Percentiles rank a stretch among this genome's conserved stretches.
Conservation (phyloP, 352 stramenopile genomes). For the Pythium pectinolyticum region DNA sequence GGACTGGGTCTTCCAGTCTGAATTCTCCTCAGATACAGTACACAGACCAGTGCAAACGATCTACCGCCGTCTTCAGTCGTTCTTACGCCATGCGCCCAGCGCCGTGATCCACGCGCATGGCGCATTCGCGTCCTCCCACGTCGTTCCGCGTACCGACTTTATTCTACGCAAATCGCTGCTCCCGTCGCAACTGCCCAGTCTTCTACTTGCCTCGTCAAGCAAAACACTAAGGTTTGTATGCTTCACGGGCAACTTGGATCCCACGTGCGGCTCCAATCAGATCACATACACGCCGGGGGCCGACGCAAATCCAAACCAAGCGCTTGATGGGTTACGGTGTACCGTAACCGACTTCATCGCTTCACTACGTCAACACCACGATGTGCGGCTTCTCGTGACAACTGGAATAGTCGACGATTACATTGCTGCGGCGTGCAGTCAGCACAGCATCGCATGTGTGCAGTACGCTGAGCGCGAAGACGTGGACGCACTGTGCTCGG, state of each 20-base stretch:
- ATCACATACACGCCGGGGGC: conserved; percentile 19
- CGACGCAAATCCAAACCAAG: not conserved
- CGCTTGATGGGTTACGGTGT: conserved; percentile 22
- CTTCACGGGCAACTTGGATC: conserved; percentile 38
- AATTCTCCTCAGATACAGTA: not conserved
- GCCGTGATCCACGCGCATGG: conserved; percentile 29
- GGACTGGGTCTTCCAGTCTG: conserved; percentile 44
- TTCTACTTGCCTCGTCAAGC: conserved; percentile 17
- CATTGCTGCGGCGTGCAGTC: conserved; percentile 44
- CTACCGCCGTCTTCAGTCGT: conserved; percentile 34
- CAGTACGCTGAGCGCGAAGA: conserved; percentile 60
- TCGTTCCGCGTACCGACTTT: conserved; percentile 43
- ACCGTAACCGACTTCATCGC: not conserved
- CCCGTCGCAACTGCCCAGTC: conserved; percentile 37
- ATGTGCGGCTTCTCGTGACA: conserved; percentile 49
- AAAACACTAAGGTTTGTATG: conserved; percentile 40
- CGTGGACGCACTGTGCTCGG: conserved; percentile 40
- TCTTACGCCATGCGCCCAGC: conserved; percentile 34
- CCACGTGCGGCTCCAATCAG: conserved; percentile 37
- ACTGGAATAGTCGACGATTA: conserved; percentile 46
- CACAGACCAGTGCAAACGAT: conserved; percentile 14
- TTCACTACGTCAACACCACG: conserved; percentile 18
- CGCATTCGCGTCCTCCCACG: conserved; percentile 36
- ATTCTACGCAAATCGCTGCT: conserved; percentile 57
- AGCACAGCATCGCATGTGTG: conserved; percentile 54